Base-by-base conservation (phyloP, 2,329 filamentous ascomycete genomes). In the Gremmenia infestans region DNA sequence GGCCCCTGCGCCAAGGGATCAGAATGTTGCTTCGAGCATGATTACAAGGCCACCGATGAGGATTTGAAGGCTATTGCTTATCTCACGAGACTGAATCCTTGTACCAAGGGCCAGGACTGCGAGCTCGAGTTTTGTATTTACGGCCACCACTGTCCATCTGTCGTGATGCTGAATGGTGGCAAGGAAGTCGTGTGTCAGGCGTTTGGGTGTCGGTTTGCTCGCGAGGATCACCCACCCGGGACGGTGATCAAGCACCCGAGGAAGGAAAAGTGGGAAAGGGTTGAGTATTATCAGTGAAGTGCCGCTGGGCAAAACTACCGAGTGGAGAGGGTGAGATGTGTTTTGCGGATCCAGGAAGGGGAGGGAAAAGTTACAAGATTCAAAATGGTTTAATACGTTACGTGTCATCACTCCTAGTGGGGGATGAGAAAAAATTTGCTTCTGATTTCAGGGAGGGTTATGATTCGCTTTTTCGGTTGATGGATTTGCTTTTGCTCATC, bases 51-150 rank as follows among this genome's bases (percentile, higher is more conserved):
- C 2, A 77, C 73, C 5, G 70, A 73, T 22, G 81, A 83, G 3
- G 82, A 86, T 64, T 71, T 80, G 51, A 75, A 75, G 37, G 82
- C 81, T 2, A 80, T 86, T 58, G 75, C 78, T 0, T 78, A 78
- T 61, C 63, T 85, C 49, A 76, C 81, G 2, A 75, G 82, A 5
- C 70, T 81, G 54, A 85, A 82, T 55, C 82, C 81, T 1, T 86
- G 82, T 68, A 74, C 74, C 0, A 76, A 71, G 32, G 79, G 80
- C 0, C 82, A 86, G 65, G 73, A 81, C n/a, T 86, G 82, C 60
- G 76, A 79, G 6, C 70, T 76, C 4, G 74, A 78, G 1, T 77
- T 79, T 59, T 86, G 82, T 65, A 84, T 85, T 56, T 85, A 86
- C 62, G 82, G 82, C 2, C 82, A 86, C 66, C 78, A 86, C 52